Evolutionary conservation across 2,329 filamentous ascomycete genomes (phyloP).

Genomic region (Tolypocladium pustulatum): DNA sequence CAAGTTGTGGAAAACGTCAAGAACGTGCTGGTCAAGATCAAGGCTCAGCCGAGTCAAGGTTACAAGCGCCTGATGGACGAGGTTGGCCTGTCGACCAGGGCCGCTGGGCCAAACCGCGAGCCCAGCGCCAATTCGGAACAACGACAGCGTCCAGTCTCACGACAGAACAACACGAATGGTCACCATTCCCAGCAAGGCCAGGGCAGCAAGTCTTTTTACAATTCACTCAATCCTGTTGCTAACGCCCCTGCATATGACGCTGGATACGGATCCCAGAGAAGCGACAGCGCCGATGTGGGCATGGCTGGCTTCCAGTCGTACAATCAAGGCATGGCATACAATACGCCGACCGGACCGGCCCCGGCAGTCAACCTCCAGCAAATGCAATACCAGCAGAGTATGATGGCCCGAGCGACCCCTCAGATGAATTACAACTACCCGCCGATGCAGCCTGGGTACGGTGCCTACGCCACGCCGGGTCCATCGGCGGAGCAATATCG

Average conservation of each 20-base stretch:
- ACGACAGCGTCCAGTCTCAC: slow-evolving; percentile 44
- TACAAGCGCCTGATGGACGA: slow-evolving; percentile 99
- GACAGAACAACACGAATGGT: slow-evolving; percentile 37
- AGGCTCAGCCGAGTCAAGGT: slow-evolving; percentile 86
- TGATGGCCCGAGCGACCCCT: slow-evolving; percentile 42
- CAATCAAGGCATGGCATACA: slow-evolving; percentile 42
- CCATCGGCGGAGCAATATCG: slow-evolving; percentile 46
- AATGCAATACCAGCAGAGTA: slow-evolving; percentile 48
- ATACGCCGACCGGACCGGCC: slow-evolving; percentile 28
- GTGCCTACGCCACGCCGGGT: slow-evolving; percentile 37
- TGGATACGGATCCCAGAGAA: slow-evolving; percentile 39
- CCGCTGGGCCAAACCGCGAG: slow-evolving; percentile 31
- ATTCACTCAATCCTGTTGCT: slow-evolving; percentile 31
- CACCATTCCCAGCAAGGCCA: slow-evolving; percentile 29
- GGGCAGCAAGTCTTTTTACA: slow-evolving; percentile 42
- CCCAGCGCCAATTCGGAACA: slow-evolving; percentile 34
- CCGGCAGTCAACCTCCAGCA: slow-evolving; percentile 40
- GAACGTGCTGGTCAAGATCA: slow-evolving; percentile 77
- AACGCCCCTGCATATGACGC: slow-evolving; percentile 37
- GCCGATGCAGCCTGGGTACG: slow-evolving; percentile 43
- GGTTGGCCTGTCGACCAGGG: slow-evolving; percentile 72
- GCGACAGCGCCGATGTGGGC: slow-evolving; percentile 39
- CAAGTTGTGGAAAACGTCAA: slow-evolving; percentile 91
- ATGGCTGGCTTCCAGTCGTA: slow-evolving; percentile 40
- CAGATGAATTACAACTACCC: slow-evolving; percentile 49